Evolutionary conservation across 1,284 basidiomycete species (phyloP).

Genomic region (Marasmius sp.): DNA sequence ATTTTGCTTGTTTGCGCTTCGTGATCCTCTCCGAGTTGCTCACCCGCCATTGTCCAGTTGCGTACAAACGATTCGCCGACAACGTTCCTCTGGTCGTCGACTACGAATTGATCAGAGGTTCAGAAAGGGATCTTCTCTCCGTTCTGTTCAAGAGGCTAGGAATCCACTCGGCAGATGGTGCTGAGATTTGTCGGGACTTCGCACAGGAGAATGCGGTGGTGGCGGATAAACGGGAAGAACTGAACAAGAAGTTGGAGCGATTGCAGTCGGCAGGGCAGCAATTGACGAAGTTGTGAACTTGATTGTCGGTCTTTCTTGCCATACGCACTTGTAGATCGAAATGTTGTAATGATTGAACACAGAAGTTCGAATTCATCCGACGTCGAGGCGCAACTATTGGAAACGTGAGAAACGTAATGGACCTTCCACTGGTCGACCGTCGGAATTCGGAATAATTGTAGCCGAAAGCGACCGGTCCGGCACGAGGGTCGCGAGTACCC

Average conservation of each 20-base stretch:
- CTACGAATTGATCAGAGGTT: conserved; percentile 52
- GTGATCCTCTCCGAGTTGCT: neutral
- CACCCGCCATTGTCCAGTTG: conserved; percentile 40
- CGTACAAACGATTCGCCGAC: conserved; percentile 69
- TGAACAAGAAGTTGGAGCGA: conserved; percentile 52
- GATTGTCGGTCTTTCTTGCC: neutral
- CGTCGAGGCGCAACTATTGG: no score
- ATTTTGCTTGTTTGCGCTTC: neutral
- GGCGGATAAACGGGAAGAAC: conserved; percentile 46
- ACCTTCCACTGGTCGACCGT: no score
- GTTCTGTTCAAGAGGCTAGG: conserved; percentile 43
- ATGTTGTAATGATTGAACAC: no score
- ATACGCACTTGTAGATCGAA: neutral
- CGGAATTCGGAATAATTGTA: no score
- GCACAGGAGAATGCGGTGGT: conserved; percentile 54
- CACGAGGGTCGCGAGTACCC: no score
- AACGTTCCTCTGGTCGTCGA: conserved; percentile 66
- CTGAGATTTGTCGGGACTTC: conserved; percentile 49
- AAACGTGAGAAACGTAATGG: no score
- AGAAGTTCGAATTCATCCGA: no score
- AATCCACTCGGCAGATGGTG: conserved; percentile 45
- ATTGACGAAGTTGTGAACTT: conserved; percentile 24
- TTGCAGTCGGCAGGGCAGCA: conserved; percentile 52
- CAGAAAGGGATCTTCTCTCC: conserved; percentile 39
- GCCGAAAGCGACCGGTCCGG: no score